These are phyloP conservation scores for Drechmeria coniospora DNA, from an alignment of 2,329 filamentous ascomycete genomes.

Conservation along the genomic window DNA sequence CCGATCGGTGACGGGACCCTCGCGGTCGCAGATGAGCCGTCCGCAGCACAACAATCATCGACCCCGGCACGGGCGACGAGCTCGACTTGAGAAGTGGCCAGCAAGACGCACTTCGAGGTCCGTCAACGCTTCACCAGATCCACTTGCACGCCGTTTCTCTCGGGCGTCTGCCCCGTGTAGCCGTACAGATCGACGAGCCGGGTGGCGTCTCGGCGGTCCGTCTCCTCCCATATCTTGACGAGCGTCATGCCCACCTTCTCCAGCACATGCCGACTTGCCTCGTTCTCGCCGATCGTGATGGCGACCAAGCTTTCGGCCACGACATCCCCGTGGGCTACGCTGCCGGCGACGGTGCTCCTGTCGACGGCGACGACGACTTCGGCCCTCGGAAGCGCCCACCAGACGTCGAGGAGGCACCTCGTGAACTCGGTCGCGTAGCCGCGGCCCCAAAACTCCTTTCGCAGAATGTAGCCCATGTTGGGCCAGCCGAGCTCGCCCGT, in stretches of 20 bases:
- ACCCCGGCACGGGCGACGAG: too few relatives aligned
- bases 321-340: slow-evolving; percentile 10
- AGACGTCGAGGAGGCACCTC: slow-evolving; percentile 26
- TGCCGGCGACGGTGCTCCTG: slow-evolving; percentile 16
- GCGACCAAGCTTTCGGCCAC: slow-evolving; percentile 26
- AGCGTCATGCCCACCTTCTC: slow-evolving; percentile 29
- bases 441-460: slow-evolving; percentile 35
- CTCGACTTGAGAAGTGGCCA: too few relatives aligned
- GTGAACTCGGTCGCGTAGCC: slow-evolving; percentile 44
- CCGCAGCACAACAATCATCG: too few relatives aligned
- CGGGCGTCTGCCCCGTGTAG: slow-evolving; percentile 5
- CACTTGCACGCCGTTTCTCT: too few relatives aligned
- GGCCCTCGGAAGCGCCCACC: slow-evolving; percentile 32
- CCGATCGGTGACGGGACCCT: too few relatives aligned
- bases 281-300: slow-evolving; percentile 32
- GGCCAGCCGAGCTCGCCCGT: slow-evolving; percentile 33
- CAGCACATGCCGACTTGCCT: slow-evolving; percentile 39
- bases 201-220: slow-evolving; percentile 8
- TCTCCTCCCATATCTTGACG: slow-evolving; percentile 23
- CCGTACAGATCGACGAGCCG: slow-evolving; percentile 10
- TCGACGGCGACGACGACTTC: slow-evolving; percentile 29
- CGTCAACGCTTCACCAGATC: too few relatives aligned
- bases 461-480: slow-evolving; percentile 42
- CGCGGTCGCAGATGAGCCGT: too few relatives aligned
- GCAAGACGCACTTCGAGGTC: too few relatives aligned